Conservation (phyloP, 2,329 filamentous ascomycete species). For the Cryphonectria parasitica region DNA sequence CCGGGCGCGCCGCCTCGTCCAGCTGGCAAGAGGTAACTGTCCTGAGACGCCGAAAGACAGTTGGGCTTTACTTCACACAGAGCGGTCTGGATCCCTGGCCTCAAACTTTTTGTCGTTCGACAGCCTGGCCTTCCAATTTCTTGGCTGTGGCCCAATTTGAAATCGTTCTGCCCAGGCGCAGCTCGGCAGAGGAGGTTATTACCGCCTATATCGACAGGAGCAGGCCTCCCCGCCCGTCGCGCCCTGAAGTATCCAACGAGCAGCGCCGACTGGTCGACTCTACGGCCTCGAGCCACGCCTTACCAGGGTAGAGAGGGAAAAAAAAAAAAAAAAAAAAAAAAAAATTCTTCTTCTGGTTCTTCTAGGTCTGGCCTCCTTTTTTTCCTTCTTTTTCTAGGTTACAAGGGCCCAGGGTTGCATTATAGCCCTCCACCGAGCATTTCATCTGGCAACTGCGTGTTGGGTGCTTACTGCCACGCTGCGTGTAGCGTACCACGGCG, state of each 20-base stretch:
- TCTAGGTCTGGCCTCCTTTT: constrained; percentile 1
- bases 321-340: too few species aligned
- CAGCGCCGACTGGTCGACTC: constrained; percentile 17
- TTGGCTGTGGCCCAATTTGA: background rate
- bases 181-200: background rate
- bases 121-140: background rate
- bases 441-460: background rate
- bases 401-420: constrained; percentile 21
- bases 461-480: background rate
- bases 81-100: constrained; percentile 5
- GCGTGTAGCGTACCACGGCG: background rate
- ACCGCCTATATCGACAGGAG: constrained; percentile 11
- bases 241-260: constrained; percentile 16
- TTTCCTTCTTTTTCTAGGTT: background rate
- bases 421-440: constrained; percentile 7
- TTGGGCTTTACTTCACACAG: constrained; percentile 2
- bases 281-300: constrained; percentile 12
- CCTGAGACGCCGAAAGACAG: background rate
- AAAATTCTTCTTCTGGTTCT: background rate
- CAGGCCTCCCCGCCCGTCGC: background rate
- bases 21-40: background rate
- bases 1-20: background rate
- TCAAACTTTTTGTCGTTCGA: constrained; percentile 7
- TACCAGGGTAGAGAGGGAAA: background rate
- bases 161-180: background rate